Evolutionary conservation across 306 rosid species (phyloP).

Genomic region (Lupinus albus): DNA sequence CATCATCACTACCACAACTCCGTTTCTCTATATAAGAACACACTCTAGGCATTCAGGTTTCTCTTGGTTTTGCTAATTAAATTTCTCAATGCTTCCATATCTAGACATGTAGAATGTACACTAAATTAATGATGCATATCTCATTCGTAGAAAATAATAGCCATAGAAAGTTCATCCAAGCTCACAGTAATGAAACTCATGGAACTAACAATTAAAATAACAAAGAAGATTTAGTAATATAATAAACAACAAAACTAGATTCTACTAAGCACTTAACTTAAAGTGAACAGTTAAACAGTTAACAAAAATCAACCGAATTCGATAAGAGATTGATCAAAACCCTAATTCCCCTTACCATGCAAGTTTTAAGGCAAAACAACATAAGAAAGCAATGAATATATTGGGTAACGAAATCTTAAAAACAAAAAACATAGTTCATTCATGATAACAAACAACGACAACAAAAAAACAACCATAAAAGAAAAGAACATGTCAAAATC

Average conservation of each 20-base stretch:
- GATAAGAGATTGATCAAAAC: conserved; percentile 22
- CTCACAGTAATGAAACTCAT: conserved; percentile 16
- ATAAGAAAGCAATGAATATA: conserved; percentile 7
- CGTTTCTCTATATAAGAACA: neutral
- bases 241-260: neutral
- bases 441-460: too few species aligned
- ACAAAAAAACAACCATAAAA: too few species aligned
- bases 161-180: neutral
- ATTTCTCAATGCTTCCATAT: conserved; percentile 9
- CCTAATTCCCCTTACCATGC: conserved; percentile 31
- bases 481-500: too few species aligned
- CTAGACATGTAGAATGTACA: neutral
- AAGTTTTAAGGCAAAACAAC: neutral
- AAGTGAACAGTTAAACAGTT: neutral
- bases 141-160: neutral
- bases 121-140: neutral
- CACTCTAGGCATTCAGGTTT: conserved; percentile 1
- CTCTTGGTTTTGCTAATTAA: neutral
- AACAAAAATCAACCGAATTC: conserved; percentile 10
- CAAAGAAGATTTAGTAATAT: neutral
- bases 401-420: neutral
- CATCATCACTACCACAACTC: neutral
- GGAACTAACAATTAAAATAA: neutral
- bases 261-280: neutral
- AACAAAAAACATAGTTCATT: neutral